These are phyloP conservation scores for Agrocybe chaxingu DNA, from an alignment of 768 basidiomycete species.

Conservation along the genomic window DNA sequence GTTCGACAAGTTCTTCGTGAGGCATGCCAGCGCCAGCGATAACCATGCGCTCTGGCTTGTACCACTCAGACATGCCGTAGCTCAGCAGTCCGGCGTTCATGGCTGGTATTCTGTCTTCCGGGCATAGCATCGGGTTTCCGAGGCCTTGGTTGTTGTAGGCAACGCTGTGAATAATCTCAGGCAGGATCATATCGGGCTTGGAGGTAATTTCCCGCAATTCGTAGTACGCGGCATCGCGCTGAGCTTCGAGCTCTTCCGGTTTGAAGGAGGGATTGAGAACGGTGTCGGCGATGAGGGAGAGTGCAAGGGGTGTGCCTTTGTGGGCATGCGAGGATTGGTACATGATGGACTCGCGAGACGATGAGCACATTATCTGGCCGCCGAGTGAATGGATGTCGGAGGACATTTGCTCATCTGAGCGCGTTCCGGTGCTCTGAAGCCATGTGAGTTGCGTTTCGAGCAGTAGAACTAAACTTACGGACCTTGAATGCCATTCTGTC, in stretches of 20 bases:
- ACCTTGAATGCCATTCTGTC: slow-evolving; percentile 99
- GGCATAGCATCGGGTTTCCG: slow-evolving; percentile 90
- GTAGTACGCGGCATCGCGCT: slow-evolving; percentile 85
- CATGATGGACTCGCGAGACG: slow-evolving; percentile 92
- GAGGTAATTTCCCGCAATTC: slow-evolving; percentile 84
- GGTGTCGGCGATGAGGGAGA: slow-evolving; percentile 91
- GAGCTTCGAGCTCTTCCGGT: slow-evolving; percentile 75
- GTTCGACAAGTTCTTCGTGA: slow-evolving; percentile 84
- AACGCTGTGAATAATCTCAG: slow-evolving; percentile 84
- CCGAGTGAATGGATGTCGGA: slow-evolving; percentile 79
- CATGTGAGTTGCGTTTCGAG: slow-evolving; percentile 4
- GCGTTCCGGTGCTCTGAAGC: slow-evolving; percentile 68
- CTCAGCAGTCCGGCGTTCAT: slow-evolving; percentile 64
- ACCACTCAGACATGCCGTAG: slow-evolving; percentile 75
- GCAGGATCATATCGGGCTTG: slow-evolving; percentile 92
- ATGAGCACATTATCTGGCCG: slow-evolving; percentile 88
- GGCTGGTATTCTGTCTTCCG: slow-evolving; percentile 71
- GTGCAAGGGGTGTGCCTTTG: slow-evolving; percentile 71
- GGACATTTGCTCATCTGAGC: slow-evolving; percentile 77
- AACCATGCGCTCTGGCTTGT: slow-evolving; percentile 91
- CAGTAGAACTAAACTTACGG: slow-evolving; percentile 8
- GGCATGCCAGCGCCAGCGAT: slow-evolving; percentile 91
- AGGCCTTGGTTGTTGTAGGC: slow-evolving; percentile 77
- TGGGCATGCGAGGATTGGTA: slow-evolving; percentile 97
- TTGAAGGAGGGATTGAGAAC: slow-evolving; percentile 75